These are phyloP conservation scores for Penicillium malachiteum DNA, from an alignment of 495 filamentous ascomycete genomes.

Conservation along the genomic window DNA sequence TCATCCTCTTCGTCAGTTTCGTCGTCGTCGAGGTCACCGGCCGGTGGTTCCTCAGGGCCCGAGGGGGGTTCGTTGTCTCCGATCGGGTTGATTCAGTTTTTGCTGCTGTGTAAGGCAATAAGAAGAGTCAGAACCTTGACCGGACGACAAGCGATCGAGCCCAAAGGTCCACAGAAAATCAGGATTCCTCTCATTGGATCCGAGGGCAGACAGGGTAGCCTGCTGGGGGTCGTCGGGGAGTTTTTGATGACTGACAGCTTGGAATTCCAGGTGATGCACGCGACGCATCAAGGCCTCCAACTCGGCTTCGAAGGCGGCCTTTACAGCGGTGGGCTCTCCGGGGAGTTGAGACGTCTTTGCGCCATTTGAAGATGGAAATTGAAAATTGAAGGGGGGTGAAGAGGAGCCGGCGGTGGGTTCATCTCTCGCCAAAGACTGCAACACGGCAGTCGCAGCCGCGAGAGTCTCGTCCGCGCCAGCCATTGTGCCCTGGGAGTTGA, in stretches of 20 bases:
- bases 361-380: conserved; percentile 37
- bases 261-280: conserved; percentile 67
- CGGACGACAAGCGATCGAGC: conserved; percentile 39
- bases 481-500: conserved; percentile 47
- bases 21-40: conserved; percentile 38
- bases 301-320: conserved; percentile 68
- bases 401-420: conserved; percentile 38
- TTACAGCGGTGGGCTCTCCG: conserved; percentile 61
- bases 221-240: conserved; percentile 66
- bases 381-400: conserved; percentile 41
- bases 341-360: conserved; percentile 57
- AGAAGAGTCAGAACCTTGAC: conserved; percentile 43
- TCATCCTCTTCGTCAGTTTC: conserved; percentile 47
- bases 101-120: conserved; percentile 40
- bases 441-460: conserved; percentile 59
- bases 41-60: conserved; percentile 25
- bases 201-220: conserved; percentile 51
- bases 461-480: conserved; percentile 59
- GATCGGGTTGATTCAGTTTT: conserved; percentile 33
- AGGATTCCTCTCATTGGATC: conserved; percentile 38
- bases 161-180: conserved; percentile 42
- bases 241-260: conserved; percentile 57
- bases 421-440: conserved; percentile 61
- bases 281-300: conserved; percentile 65
- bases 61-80: conserved; percentile 25